Evolutionary conservation across 345 rosid species (phyloP).

Genomic region (Punica granatum): DNA sequence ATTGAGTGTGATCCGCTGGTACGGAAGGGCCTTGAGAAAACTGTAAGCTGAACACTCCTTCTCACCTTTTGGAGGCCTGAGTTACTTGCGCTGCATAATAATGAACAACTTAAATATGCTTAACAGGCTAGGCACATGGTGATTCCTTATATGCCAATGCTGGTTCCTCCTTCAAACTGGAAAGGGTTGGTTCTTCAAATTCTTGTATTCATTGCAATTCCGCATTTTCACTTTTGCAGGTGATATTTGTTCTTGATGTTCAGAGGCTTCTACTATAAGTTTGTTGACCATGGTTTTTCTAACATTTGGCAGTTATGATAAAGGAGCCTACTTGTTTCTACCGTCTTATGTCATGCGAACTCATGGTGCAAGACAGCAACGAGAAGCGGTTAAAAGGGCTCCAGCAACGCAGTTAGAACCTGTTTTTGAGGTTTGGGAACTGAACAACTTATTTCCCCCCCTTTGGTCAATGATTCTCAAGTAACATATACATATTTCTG

Average conservation of each 20-base stretch:
- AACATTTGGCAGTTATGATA: constrained; percentile 60
- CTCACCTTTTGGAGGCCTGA: neutral
- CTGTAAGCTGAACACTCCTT: constrained; percentile 42
- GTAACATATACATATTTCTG: neutral
- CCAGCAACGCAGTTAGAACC: constrained; percentile 51
- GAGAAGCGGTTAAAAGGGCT: constrained; percentile 50
- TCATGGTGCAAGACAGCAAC: constrained; percentile 88
- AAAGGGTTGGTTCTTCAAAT: constrained; percentile 56
- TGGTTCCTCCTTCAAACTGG: constrained; percentile 91
- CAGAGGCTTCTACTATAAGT: neutral
- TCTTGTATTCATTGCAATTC: constrained; percentile 11
- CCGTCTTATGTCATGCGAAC: constrained; percentile 90
- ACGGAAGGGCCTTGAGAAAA: constrained; percentile 76
- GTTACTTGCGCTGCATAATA: neutral
- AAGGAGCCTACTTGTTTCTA: constrained; percentile 77
- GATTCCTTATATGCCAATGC: constrained; percentile 97
- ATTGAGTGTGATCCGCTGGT: constrained; percentile 89
- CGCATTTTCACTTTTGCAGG: constrained; percentile 1
- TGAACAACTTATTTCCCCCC: neutral
- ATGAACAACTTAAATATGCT: neutral
- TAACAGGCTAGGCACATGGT: constrained; percentile 98
- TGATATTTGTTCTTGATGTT: constrained; percentile 4
- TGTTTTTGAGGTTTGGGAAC: constrained; percentile 68
- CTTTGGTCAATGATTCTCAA: neutral
- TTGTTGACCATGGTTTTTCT: constrained; percentile 10